A percentile compares a stretch with the other conserved stretches of the same genome.
Conservation (phyloP, 2,329 filamentous ascomycete species). For the Colletotrichum costaricense region DNA sequence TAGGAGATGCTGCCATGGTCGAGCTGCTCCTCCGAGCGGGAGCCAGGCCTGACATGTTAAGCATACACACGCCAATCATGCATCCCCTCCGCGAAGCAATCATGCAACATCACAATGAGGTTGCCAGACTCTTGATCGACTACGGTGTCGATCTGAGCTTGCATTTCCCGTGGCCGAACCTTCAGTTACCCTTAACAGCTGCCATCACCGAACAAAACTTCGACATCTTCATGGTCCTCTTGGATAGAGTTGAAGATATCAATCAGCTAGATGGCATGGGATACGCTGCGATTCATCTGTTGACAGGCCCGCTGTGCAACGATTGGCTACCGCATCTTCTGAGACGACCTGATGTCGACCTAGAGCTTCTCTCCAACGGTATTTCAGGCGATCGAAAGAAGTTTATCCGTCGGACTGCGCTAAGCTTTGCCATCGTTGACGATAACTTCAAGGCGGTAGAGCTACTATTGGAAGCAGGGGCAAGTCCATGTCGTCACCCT, state of each 20-base stretch:
- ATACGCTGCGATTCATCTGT: slow-evolving; percentile 27
- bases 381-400: neutral
- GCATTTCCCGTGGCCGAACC: neutral
- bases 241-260: neutral
- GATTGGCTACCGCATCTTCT: slow-evolving; percentile 31
- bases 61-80: slow-evolving; percentile 5
- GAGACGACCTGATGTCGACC: slow-evolving; percentile 9
- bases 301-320: slow-evolving; percentile 33
- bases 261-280: slow-evolving; percentile 36
- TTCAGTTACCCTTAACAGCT: slow-evolving; percentile 23
- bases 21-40: slow-evolving; percentile 32
- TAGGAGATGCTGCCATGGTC: slow-evolving; percentile 20
- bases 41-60: slow-evolving; percentile 32
- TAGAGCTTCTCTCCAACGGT: slow-evolving; percentile 16
- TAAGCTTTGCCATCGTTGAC: slow-evolving; percentile 36
- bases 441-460: slow-evolving; percentile 33
- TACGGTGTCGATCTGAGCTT: slow-evolving; percentile 9
- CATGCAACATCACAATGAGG: neutral
- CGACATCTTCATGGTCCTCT: slow-evolving; percentile 32
- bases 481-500: slow-evolving; percentile 34
- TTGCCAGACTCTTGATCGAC: slow-evolving; percentile 4
- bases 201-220: slow-evolving; percentile 31
- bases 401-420: slow-evolving; percentile 27
- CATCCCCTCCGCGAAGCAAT: slow-evolving; percentile 25
- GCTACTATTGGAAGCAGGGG: slow-evolving; percentile 38